Percentiles rank a stretch among this genome's conserved stretches.
Evolutionary conservation across 108 stramenopile species (phyloP).

Genomic region (Aurantiochytrium sp.): DNA sequence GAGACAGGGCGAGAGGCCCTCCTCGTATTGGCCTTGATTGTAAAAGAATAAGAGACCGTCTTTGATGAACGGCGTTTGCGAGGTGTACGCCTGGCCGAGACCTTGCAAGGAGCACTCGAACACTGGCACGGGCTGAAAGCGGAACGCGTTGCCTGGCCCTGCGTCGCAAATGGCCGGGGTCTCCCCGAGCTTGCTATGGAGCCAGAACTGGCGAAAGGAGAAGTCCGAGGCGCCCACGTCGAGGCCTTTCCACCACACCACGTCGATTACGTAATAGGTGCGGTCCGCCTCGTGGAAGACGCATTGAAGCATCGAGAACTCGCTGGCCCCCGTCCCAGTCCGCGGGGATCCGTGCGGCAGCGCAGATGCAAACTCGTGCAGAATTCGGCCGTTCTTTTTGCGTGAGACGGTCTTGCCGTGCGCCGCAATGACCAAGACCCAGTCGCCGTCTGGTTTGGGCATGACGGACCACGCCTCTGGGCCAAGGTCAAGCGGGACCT

Average conservation of each 20-base stretch:
- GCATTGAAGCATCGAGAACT: not conserved
- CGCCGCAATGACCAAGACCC: not conserved
- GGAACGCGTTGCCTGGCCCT: not conserved
- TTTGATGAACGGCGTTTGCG: not conserved
- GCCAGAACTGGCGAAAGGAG: slow-evolving; percentile 7
- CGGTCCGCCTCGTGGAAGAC: not conserved
- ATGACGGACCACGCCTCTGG: not conserved
- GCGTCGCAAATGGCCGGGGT: not conserved
- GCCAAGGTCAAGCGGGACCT: not conserved
- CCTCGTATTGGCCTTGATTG: not conserved
- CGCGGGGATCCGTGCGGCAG: not conserved
- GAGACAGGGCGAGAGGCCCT: not conserved
- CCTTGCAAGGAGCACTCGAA: not conserved
- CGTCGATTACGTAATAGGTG: not conserved
- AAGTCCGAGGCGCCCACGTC: not conserved
- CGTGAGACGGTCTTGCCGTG: not conserved
- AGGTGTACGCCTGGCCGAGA: not conserved
- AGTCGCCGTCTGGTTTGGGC: not conserved
- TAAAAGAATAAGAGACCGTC: not conserved
- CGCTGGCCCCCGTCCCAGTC: not conserved
- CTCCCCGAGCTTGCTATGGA: not conserved
- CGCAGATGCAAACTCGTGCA: not conserved
- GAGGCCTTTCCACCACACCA: not conserved
- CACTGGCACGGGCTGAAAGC: not conserved
- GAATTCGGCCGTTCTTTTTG: not conserved